Evolutionary conservation across 768 basidiomycete species (phyloP).

Genomic region (Hygrophoropsis aurantiaca): DNA sequence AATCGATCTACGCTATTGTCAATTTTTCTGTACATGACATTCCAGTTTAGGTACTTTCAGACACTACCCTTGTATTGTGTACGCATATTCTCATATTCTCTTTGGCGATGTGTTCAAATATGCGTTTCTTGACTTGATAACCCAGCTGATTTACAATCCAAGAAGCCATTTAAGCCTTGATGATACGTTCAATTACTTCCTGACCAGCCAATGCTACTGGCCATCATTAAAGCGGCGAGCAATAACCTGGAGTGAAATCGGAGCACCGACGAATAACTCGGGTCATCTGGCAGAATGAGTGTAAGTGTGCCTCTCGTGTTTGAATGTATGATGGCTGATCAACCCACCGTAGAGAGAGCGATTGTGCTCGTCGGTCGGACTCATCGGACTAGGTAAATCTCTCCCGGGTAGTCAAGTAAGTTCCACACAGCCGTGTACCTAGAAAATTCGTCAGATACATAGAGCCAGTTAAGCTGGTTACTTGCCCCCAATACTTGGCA

Average conservation of each 20-base stretch:
- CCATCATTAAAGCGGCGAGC: constrained; percentile 26
- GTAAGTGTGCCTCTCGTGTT: too few relatives aligned
- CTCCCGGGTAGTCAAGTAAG: constrained; percentile 42
- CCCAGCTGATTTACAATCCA: too few relatives aligned
- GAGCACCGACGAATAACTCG: constrained; percentile 10
- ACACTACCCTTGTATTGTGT: too few relatives aligned
- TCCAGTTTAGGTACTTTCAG: too few relatives aligned
- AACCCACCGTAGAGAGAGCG: constrained; percentile 16
- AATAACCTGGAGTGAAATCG: constrained; percentile 22
- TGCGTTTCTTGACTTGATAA: too few relatives aligned
- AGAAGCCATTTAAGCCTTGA: constrained; percentile 13
- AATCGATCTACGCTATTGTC: too few relatives aligned
- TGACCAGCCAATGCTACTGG: constrained; percentile 24
- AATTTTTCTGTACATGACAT: too few relatives aligned
- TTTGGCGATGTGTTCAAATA: too few relatives aligned
- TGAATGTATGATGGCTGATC: background rate
- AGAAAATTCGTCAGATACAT: background rate
- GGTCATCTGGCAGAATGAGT: constrained; percentile 30
- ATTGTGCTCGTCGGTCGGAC: constrained; percentile 20
- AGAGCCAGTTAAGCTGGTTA: background rate
- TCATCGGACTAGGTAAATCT: constrained; percentile 8
- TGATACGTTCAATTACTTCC: constrained; percentile 22
- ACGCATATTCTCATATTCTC: too few relatives aligned
- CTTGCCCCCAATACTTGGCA: constrained; percentile 33
- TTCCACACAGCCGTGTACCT: constrained; percentile 46